Conservation (phyloP, 108 stramenopile genomes). For the Halocafeteria seosinensis region DNA sequence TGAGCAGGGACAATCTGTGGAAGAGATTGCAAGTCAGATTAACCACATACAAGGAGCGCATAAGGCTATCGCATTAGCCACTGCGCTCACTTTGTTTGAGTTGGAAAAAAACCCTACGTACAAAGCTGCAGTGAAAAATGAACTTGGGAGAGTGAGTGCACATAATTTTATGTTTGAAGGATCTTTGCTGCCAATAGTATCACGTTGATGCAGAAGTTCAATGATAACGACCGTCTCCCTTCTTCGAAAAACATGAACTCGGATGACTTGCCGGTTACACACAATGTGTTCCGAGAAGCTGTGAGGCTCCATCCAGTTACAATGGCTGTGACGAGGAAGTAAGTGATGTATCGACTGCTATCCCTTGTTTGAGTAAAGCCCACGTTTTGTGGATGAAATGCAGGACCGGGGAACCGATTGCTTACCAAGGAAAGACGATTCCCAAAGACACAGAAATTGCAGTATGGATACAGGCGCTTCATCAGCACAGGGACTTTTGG, state of each 20-base stretch:
- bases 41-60: neutral
- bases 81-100: neutral
- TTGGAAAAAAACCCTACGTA: neutral
- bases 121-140: neutral
- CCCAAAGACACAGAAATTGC: neutral
- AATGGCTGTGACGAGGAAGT: too few relatives aligned
- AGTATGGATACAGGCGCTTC: neutral
- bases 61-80: neutral
- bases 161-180: too few relatives aligned
- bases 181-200: too few relatives aligned
- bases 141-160: too few relatives aligned
- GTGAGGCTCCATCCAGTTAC: neutral
- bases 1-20: neutral
- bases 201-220: too few relatives aligned
- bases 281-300: neutral
- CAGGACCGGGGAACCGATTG: neutral
- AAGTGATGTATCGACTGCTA: too few relatives aligned
- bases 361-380: too few relatives aligned
- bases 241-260: neutral
- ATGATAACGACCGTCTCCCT: neutral
- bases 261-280: neutral
- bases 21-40: neutral
- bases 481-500: neutral
- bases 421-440: neutral
- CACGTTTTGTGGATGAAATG: neutral